These are phyloP conservation scores for Geosmithia flava DNA, from an alignment of 2,329 filamentous ascomycete species.

Conservation along the genomic window DNA sequence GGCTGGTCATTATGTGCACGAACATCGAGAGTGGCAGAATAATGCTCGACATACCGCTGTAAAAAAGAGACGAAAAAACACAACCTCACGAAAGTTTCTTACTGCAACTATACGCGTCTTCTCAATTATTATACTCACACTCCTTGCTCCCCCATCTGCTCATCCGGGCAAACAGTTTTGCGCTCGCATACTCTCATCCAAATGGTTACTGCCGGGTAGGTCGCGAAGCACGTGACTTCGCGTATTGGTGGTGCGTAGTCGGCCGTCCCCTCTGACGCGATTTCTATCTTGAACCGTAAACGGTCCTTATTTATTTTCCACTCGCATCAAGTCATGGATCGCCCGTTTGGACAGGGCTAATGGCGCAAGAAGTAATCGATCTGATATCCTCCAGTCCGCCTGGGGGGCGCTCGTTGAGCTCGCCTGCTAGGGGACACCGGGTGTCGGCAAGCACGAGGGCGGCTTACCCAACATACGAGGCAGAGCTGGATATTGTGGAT, in stretches of 20 bases:
- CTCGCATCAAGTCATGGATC: no score
- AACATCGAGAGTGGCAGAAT: no score
- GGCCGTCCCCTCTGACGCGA: neutral
- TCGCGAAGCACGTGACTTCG: neutral
- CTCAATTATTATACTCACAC: no score
- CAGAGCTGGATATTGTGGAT: neutral
- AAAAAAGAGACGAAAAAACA: no score
- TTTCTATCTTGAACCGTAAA: neutral
- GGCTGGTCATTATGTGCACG: no score
- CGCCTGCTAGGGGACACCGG: no score
- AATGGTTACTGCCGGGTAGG: neutral
- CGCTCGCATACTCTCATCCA: neutral
- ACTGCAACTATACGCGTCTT: no score
- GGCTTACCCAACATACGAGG: neutral
- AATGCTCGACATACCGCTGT: no score
- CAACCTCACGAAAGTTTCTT: no score
- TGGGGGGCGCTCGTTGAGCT: neutral
- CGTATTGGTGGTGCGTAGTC: neutral
- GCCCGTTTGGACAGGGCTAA: no score
- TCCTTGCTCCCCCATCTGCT: neutral
- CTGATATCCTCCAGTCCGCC: conserved; percentile 8
- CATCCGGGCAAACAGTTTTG: neutral
- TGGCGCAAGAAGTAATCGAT: conserved; percentile 4
- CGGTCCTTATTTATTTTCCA: no score
- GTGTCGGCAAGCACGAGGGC: neutral